Conservation (phyloP, 805 yeast species). For the Saturnispora zaruensis region DNA sequence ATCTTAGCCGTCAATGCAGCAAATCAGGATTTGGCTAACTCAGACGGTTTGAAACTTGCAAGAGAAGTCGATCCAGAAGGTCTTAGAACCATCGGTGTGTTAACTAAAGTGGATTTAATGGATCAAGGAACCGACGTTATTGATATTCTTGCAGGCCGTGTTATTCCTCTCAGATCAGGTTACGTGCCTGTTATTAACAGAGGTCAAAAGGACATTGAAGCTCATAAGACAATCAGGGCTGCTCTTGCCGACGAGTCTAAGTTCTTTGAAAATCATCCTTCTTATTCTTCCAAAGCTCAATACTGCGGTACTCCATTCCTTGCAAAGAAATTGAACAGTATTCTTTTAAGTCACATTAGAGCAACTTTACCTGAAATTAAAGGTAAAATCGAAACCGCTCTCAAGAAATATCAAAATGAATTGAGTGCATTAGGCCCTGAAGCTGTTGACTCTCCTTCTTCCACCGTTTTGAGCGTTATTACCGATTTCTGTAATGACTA, state of each 20-base stretch:
- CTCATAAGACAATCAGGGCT: slow-evolving; percentile 74
- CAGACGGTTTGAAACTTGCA: slow-evolving; percentile 92
- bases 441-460: slow-evolving; percentile 79
- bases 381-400: slow-evolving; percentile 74
- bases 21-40: slow-evolving; percentile 93
- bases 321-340: slow-evolving; percentile 83
- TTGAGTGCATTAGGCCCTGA: slow-evolving; percentile 77
- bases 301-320: slow-evolving; percentile 98
- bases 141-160: slow-evolving; percentile 91
- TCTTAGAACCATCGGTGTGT: slow-evolving; percentile 88
- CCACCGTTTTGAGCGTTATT: slow-evolving; percentile 81
- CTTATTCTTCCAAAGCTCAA: slow-evolving; percentile 87
- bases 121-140: slow-evolving; percentile 96
- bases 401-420: slow-evolving; percentile 79
- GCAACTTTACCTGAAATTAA: slow-evolving; percentile 88
- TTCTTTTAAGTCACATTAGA: slow-evolving; percentile 83
- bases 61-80: slow-evolving; percentile 98
- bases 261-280: slow-evolving; percentile 82
- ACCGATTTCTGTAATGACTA: slow-evolving; percentile 90
- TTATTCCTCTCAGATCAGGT: slow-evolving; percentile 90
- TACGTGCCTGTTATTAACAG: slow-evolving; percentile 95
- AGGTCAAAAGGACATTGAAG: slow-evolving; percentile 94
- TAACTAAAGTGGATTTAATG: slow-evolving; percentile 95
- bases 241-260: slow-evolving; percentile 75
- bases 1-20: slow-evolving; percentile 93